phyloP scores from a whole-genome alignment of 441 rosid species.

The Hura crepitans region DNA sequence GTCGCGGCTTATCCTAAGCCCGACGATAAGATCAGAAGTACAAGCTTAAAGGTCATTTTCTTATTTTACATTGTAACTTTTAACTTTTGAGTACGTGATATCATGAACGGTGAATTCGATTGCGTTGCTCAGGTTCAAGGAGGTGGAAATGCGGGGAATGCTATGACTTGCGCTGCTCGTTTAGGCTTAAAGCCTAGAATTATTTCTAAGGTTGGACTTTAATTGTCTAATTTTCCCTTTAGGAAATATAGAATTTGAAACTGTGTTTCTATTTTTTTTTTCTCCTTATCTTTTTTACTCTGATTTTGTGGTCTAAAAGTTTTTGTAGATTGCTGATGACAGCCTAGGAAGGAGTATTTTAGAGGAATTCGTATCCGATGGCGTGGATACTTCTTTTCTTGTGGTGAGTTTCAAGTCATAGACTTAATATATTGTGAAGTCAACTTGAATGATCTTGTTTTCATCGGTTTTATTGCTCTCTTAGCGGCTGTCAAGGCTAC shows the following conservation, averaged over 20 bases:
- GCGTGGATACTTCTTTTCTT: slow-evolving; percentile 71
- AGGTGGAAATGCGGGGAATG: slow-evolving; percentile 81
- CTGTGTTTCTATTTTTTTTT: neutral
- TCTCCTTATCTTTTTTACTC: neutral
- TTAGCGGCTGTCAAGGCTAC: neutral
- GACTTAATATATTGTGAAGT: neutral
- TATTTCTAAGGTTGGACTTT: slow-evolving; percentile 55
- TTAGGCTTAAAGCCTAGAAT: slow-evolving; percentile 61
- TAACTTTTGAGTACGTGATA: neutral
- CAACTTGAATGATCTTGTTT: neutral
- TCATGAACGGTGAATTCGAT: neutral
- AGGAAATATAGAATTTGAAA: neutral
- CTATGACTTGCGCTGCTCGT: slow-evolving; percentile 66
- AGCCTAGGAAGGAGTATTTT: slow-evolving; percentile 58
- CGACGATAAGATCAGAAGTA: slow-evolving; percentile 75
- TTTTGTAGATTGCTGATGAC: slow-evolving; percentile 65
- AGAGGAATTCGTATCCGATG: slow-evolving; percentile 70
- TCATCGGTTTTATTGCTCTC: neutral
- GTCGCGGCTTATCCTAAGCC: slow-evolving; percentile 72
- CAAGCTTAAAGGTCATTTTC: slow-evolving; percentile 49
- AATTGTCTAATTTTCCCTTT: neutral
- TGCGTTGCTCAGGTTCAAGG: slow-evolving; percentile 51
- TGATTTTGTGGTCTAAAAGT: slow-evolving; percentile 3
- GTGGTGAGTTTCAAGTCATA: slow-evolving; percentile 40
- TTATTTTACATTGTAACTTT: neutral